Evolutionary conservation across 805 yeast genomes (phyloP).

Genomic region (Cyberlindnera mrakii): DNA sequence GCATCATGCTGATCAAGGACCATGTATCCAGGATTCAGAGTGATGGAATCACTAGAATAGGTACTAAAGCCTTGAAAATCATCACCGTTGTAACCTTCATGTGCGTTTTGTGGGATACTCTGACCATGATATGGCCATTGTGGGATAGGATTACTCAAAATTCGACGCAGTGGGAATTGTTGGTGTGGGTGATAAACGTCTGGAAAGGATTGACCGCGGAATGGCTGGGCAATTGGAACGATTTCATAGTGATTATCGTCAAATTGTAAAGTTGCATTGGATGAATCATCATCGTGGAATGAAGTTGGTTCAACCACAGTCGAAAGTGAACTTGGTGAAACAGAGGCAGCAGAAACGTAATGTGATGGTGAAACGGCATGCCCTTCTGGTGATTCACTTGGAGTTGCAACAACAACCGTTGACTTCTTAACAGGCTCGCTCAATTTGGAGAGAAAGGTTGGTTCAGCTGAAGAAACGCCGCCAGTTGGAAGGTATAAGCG

Average conservation of each 20-base stretch:
- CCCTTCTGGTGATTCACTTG: not conserved
- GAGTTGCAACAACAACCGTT: not conserved
- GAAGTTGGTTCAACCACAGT: too few species aligned
- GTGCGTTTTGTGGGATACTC: not conserved
- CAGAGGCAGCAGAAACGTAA: too few species aligned
- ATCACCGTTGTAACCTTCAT: conserved; percentile 17
- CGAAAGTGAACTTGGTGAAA: too few species aligned
- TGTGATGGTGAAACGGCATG: not conserved
- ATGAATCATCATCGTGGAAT: not conserved
- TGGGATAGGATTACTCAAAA: conserved; percentile 12
- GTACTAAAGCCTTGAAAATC: conserved; percentile 15
- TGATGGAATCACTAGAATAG: conserved; percentile 1
- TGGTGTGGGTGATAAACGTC: conserved; percentile 6
- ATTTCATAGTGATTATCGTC: conserved; percentile 12
- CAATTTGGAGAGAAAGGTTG: conserved; percentile 12
- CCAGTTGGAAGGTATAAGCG: conserved; percentile 24
- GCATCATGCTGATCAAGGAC: conserved; percentile 13
- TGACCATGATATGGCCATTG: not conserved
- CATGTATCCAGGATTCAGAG: conserved; percentile 15
- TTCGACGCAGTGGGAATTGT: conserved; percentile 9
- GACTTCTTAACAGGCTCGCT: conserved; percentile 11
- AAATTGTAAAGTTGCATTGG: conserved; percentile 13
- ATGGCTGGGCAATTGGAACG: conserved; percentile 11
- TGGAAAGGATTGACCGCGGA: not conserved
- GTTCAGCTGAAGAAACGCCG: conserved; percentile 4